These are phyloP conservation scores for Fusarium begoniae DNA, from an alignment of 2,329 filamentous ascomycete species.

Conservation along the genomic window DNA sequence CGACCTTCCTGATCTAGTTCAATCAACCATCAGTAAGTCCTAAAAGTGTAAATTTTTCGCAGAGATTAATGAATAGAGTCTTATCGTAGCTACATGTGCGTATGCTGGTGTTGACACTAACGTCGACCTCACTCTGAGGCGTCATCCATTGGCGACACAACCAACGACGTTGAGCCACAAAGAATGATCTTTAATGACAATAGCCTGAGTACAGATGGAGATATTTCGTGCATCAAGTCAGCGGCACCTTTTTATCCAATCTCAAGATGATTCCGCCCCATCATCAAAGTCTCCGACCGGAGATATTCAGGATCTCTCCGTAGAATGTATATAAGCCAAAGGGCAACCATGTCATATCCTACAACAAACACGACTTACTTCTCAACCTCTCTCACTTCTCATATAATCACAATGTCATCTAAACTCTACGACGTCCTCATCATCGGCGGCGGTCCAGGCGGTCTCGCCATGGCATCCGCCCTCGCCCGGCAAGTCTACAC, in stretches of 20 bases:
- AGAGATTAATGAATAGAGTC: neutral
- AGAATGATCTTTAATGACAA: neutral
- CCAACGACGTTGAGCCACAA: neutral
- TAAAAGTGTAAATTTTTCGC: accelerated
- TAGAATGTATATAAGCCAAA: slow-evolving; percentile 8
- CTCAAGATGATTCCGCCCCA: neutral
- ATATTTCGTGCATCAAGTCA: neutral
- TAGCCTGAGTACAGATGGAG: too few relatives aligned
- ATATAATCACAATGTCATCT: neutral
- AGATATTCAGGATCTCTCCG: slow-evolving; percentile 28
- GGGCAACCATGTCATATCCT: neutral
- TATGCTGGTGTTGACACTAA: neutral
- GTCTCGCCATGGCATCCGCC: slow-evolving; percentile 56
- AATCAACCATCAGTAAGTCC: too few relatives aligned
- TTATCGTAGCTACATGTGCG: too few relatives aligned
- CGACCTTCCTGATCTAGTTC: neutral
- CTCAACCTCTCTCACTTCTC: accelerated
- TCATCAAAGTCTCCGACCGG: slow-evolving; percentile 40
- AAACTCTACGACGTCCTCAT: slow-evolving; percentile 60
- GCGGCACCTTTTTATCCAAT: neutral
- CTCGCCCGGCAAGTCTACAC: slow-evolving; percentile 60
- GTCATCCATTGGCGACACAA: neutral
- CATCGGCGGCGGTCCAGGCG: slow-evolving; percentile 62
- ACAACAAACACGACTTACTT: too few relatives aligned
- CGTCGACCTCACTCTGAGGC: too few relatives aligned